Conservation (phyloP, 2,329 filamentous ascomycete species). For the Fusarium agapanthi region DNA sequence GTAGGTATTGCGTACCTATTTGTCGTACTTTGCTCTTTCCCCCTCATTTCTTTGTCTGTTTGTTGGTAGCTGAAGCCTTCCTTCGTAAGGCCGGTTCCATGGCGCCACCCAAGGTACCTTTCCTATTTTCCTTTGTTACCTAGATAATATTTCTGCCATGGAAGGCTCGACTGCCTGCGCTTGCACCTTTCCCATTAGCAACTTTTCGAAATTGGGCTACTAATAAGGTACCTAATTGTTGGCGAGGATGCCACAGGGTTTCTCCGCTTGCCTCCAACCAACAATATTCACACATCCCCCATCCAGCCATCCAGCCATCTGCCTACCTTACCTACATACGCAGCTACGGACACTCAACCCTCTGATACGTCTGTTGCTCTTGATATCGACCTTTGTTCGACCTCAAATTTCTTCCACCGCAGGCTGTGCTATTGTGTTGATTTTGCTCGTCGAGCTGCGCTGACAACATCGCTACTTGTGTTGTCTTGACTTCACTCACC, state of each 20-base stretch:
- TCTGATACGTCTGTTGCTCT: neutral
- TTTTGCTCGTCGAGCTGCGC: neutral
- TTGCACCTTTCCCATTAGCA: neutral
- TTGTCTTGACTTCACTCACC: neutral
- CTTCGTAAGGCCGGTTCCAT: neutral
- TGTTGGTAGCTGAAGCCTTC: neutral
- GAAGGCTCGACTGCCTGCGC: neutral
- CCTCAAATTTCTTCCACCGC: neutral
- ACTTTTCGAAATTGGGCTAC: neutral
- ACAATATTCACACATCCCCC: conserved; percentile 1
- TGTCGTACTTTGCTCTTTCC: neutral
- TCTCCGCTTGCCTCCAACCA: conserved; percentile 21
- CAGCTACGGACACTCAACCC: neutral
- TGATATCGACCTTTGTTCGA: neutral
- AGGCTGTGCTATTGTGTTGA: neutral
- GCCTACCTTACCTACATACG: neutral
- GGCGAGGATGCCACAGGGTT: conserved; percentile 15
- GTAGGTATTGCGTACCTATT: neutral
- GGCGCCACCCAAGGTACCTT: neutral
- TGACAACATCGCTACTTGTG: neutral
- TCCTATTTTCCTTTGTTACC: neutral
- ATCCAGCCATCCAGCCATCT: neutral
- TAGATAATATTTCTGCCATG: neutral
- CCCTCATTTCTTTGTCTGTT: conserved; percentile 9
- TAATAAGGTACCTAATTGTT: neutral